Conservation (phyloP, 805 yeast genomes). For the Pichia scutulata region DNA sequence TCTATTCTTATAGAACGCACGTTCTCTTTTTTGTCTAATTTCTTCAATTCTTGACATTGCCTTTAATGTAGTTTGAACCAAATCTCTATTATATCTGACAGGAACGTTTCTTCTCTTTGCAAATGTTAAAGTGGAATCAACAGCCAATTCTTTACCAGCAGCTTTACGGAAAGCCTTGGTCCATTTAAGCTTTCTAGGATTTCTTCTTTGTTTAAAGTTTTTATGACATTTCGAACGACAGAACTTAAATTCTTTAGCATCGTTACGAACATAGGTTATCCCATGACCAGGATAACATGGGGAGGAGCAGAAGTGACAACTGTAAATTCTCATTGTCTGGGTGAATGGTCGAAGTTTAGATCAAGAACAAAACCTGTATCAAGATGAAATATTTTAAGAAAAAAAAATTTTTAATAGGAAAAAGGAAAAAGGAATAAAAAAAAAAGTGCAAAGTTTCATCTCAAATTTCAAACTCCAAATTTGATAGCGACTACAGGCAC, state of each 20-base stretch:
- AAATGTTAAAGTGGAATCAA: constrained; percentile 91
- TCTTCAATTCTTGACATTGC: constrained; percentile 96
- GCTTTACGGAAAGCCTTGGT: constrained; percentile 98
- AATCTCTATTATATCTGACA: constrained; percentile 93
- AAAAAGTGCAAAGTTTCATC: not conserved
- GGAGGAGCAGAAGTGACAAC: constrained; percentile 95
- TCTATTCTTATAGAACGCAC: constrained; percentile 98
- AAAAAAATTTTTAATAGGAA: not conserved
- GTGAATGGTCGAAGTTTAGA: not conserved
- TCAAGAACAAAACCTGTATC: not conserved
- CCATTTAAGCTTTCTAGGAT: constrained; percentile 97
- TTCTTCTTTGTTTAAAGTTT: constrained; percentile 94
- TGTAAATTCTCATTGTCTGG: constrained; percentile 64
- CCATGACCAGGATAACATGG: constrained; percentile 96
- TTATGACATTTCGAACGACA: constrained; percentile 98
- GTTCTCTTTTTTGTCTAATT: constrained; percentile 91
- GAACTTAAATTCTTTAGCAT: constrained; percentile 94
- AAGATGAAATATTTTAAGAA: not conserved
- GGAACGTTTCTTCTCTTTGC: constrained; percentile 98
- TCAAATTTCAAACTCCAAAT: not conserved
- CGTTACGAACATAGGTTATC: constrained; percentile 95
- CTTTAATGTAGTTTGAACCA: constrained; percentile 86
- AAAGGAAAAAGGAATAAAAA: not conserved
- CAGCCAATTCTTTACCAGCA: constrained; percentile 97
- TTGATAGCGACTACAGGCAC: not conserved